A percentile compares a stretch with the other conserved stretches of the same genome.
phyloP scores from a whole-genome alignment of 2,329 filamentous ascomycete species.

The Proliferodiscus dingleyae region DNA sequence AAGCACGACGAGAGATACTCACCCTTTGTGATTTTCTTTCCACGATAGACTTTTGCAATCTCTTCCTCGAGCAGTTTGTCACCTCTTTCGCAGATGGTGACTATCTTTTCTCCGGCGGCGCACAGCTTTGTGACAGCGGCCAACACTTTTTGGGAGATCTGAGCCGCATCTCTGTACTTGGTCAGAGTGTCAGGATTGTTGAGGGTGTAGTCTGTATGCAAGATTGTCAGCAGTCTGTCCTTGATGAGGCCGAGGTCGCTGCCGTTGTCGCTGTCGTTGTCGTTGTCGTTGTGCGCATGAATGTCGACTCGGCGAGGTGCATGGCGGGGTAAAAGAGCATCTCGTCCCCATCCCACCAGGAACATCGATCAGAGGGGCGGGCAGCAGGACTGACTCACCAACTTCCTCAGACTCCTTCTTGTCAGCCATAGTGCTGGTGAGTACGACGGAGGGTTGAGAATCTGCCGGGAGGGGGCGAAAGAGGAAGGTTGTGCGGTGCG shows the following conservation, averaged over 20 bases:
- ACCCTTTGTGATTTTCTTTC: constrained; percentile 96
- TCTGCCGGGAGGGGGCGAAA: background rate
- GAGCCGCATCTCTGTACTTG: constrained; percentile 96
- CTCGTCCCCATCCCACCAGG: too few species aligned
- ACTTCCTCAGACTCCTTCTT: constrained; percentile 38
- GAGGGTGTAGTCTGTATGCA: constrained; percentile 70
- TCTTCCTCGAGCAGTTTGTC: constrained; percentile 94
- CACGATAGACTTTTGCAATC: constrained; percentile 92
- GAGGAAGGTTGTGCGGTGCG: too few species aligned
- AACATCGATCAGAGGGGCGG: too few species aligned
- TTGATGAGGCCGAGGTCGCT: background rate
- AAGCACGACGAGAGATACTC: constrained; percentile 9
- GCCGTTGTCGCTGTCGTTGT: too few species aligned
- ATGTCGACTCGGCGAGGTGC: constrained; percentile 2
- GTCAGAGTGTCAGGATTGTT: constrained; percentile 92
- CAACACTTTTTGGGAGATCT: constrained; percentile 94
- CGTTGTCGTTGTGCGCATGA: too few species aligned
- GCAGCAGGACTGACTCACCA: constrained; percentile 34
- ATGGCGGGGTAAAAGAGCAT: constrained; percentile 30
- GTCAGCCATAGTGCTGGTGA: constrained; percentile 34
- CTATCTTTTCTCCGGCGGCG: constrained; percentile 83
- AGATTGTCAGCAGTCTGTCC: constrained; percentile 11
- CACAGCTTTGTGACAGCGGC: constrained; percentile 72
- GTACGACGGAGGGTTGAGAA: background rate
- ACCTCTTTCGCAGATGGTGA: constrained; percentile 91